phyloP scores from a whole-genome alignment of 2,329 filamentous ascomycete species.

The Fusarium stilboides region DNA sequence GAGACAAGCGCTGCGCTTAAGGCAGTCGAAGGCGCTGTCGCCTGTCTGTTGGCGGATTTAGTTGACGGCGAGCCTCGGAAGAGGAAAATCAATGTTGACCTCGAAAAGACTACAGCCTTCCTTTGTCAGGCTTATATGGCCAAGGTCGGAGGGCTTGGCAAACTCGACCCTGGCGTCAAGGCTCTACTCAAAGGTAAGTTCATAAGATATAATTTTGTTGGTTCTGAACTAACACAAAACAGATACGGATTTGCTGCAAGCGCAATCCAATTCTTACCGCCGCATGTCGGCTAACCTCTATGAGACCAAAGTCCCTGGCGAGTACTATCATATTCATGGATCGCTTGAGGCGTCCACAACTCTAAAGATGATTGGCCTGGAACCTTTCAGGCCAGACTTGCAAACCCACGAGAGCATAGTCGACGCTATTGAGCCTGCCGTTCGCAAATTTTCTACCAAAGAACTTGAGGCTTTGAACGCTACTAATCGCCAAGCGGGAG shows the following conservation, averaged over 20 bases:
- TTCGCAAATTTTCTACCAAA: slow-evolving; percentile 66
- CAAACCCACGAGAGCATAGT: slow-evolving; percentile 73
- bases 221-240: neutral
- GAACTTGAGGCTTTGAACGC: slow-evolving; percentile 73
- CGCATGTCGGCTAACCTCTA: slow-evolving; percentile 82
- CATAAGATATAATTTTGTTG: neutral
- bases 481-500: slow-evolving; percentile 71
- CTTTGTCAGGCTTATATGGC: slow-evolving; percentile 57
- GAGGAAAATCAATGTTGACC: slow-evolving; percentile 51
- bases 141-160: slow-evolving; percentile 57
- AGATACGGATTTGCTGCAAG: slow-evolving; percentile 81
- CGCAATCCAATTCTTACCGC: slow-evolving; percentile 80
- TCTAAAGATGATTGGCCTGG: slow-evolving; percentile 78
- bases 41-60: slow-evolving; percentile 52
- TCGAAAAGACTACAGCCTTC: slow-evolving; percentile 61
- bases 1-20: slow-evolving; percentile 62
- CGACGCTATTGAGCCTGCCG: slow-evolving; percentile 70
- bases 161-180: slow-evolving; percentile 56
- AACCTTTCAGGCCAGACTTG: slow-evolving; percentile 72
- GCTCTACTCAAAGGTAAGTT: slow-evolving; percentile 51
- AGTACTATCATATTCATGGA: slow-evolving; percentile 83
- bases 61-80: slow-evolving; percentile 29
- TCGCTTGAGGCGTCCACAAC: slow-evolving; percentile 80
- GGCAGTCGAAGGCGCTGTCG: slow-evolving; percentile 58
- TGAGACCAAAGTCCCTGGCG: slow-evolving; percentile 73